Evolutionary conservation across 768 basidiomycete species (phyloP), one percentile per base, ranked within the genome.

Genomic region (Lactifluus hygrophoroides): DNA sequence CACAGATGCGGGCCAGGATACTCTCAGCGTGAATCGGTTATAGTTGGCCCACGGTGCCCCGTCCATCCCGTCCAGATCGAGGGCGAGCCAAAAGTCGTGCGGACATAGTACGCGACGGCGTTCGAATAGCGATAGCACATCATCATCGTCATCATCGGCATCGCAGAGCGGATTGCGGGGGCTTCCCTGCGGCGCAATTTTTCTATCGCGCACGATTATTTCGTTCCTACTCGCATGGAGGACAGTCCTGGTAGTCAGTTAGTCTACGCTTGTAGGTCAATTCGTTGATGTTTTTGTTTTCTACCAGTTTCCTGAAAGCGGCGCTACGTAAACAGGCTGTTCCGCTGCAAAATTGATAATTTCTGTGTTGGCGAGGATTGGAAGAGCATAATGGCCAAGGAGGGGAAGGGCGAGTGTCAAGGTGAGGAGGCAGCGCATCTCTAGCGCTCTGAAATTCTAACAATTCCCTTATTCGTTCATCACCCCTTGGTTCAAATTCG

Each of bases 311-410:
- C 28, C 4, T 40, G 35, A 35, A 42, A 60, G 28, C 14, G 56
- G 35, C 2, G 63, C 51, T 70, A 72, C 72, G 34, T 66, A 66
- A 43, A 58, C 66, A 19, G 27, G 57, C 42, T 67, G 47, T 32
- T 67, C 66, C 17, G 74, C 70, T 25, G 66, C 67, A 66, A 86
- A 82, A 67, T 81, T 82, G 67, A 82, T 69, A 64, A 86, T 85
- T 71, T 86, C 83, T 35, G 85, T 86, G 69, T 86, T 85, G 21
- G 77, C 82, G 21, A 63, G 54, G 10, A 51, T 40, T 14, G n/a
- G 27, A 5, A 43, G 42, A 5, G 21, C 27, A 52, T 42, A 19
- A 19, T 34, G 40, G 23, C 11, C 16, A 40, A 60, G 54, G 23
- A 51, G 42, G 8, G 19, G 35, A 17, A 55, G 42, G 17, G 19